Conservation (phyloP, 2,329 filamentous ascomycete species). For the Hymenoscyphus occultus region DNA sequence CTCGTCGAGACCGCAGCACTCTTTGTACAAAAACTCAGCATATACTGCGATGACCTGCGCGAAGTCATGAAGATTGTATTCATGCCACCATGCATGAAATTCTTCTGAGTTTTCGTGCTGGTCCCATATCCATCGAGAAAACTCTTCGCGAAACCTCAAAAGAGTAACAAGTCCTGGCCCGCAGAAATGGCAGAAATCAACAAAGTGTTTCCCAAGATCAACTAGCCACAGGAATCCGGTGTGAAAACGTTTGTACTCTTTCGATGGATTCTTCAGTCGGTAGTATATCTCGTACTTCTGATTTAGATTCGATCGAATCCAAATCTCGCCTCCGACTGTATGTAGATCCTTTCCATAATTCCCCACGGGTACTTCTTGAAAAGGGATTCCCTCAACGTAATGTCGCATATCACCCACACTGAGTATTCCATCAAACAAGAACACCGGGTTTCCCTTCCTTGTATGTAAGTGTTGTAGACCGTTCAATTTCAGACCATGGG, state of each 20-base stretch:
- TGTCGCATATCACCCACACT: conserved; percentile 39
- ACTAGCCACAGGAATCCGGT: conserved; percentile 67
- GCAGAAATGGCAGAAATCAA: conserved; percentile 53
- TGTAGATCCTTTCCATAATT: conserved; percentile 55
- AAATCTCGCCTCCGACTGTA: conserved; percentile 54
- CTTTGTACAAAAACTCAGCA: conserved; percentile 61
- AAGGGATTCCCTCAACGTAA: conserved; percentile 56
- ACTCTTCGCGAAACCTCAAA: conserved; percentile 54
- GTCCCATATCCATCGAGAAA: conserved; percentile 53
- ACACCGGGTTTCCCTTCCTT: conserved; percentile 37
- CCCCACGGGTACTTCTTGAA: conserved; percentile 60
- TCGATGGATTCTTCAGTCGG: conserved; percentile 51
- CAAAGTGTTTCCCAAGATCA: conserved; percentile 66
- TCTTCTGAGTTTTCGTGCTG: conserved; percentile 42
- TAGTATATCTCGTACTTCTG: conserved; percentile 56
- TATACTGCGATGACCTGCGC: conserved; percentile 58
- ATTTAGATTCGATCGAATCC: conserved; percentile 57
- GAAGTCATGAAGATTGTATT: conserved; percentile 59
- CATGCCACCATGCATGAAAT: conserved; percentile 54
- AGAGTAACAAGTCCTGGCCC: conserved; percentile 44
- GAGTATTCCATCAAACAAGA: conserved; percentile 61
- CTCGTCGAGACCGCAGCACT: conserved; percentile 47
- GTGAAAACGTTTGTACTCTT: conserved; percentile 62
- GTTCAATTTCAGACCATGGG: conserved; percentile 48
- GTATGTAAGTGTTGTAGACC: conserved; percentile 52